Percentiles rank a stretch among this genome's conserved stretches.
Evolutionary conservation across 2,329 filamentous ascomycete species (phyloP).

Genomic region (Lizonia empirigonia): DNA sequence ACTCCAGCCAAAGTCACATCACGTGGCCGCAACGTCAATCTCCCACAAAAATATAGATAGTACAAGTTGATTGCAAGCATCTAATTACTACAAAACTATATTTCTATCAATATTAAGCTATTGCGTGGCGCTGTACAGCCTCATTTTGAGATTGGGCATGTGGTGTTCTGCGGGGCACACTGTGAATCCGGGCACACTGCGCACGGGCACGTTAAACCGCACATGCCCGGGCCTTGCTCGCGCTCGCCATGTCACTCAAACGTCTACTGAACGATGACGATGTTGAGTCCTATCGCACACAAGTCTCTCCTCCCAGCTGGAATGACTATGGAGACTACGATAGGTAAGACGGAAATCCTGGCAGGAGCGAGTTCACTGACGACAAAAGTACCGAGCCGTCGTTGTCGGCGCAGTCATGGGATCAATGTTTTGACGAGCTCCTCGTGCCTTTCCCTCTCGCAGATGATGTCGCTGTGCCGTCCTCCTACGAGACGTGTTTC

Average conservation of each 20-base stretch:
- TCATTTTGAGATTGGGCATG: too few relatives aligned
- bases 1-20: too few relatives aligned
- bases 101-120: too few relatives aligned
- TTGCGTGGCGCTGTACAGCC: too few relatives aligned
- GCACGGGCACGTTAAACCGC: too few relatives aligned
- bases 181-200: too few relatives aligned
- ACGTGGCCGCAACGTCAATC: too few relatives aligned
- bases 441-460: conserved; percentile 3
- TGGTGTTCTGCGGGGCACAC: too few relatives aligned
- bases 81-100: too few relatives aligned
- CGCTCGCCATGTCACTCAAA: conserved; percentile 27
- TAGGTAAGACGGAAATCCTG: conserved; percentile 1
- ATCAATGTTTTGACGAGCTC: conserved; percentile 17
- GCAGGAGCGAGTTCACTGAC: not conserved
- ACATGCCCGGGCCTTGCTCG: not conserved
- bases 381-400: conserved; percentile 3
- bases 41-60: too few relatives aligned
- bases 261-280: conserved; percentile 32
- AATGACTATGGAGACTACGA: conserved; percentile 9
- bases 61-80: too few relatives aligned
- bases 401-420: conserved; percentile 23
- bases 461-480: not conserved
- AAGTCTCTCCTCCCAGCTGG: conserved; percentile 13
- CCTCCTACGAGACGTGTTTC: not conserved
- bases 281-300: not conserved